These are phyloP conservation scores for Anisodus acutangulus DNA, from an alignment of 257 asterid species.

Conservation along the genomic window DNA sequence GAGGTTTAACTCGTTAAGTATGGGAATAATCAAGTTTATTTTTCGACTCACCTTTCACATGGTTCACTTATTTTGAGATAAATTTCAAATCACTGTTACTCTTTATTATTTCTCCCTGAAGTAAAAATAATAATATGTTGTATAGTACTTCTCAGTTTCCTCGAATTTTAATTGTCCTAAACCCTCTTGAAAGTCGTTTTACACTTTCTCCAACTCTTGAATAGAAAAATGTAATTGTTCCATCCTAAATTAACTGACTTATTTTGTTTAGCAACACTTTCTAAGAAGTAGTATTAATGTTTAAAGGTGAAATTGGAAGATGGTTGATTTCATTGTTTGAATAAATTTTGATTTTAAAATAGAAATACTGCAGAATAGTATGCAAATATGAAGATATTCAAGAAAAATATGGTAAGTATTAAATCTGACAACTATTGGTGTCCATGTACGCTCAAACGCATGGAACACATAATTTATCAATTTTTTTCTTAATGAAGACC, in stretches of 20 bases:
- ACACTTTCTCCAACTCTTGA: neutral
- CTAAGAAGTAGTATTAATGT: neutral
- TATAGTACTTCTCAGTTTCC: no score
- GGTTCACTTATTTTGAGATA: neutral
- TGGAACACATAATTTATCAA: neutral
- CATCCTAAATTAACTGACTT: neutral
- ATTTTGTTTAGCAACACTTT: neutral
- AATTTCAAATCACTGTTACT: neutral
- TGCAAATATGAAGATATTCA: no score
- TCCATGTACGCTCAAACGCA: neutral
- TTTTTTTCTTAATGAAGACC: no score
- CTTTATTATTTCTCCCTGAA: neutral
- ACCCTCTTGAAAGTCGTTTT: no score
- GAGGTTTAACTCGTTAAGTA: conserved; percentile 21
- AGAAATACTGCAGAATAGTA: neutral
- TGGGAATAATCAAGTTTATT: neutral
- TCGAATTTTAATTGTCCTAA: no score
- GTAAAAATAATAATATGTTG: neutral
- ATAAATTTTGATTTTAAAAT: neutral
- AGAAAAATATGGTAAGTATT: no score
- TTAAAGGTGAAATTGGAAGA: neutral
- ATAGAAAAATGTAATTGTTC: neutral
- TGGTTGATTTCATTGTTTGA: neutral
- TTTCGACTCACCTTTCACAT: neutral
- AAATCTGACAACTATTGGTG: neutral